Conservation (phyloP, 2,329 filamentous ascomycete species). For the Verticillium nonalfalfae region DNA sequence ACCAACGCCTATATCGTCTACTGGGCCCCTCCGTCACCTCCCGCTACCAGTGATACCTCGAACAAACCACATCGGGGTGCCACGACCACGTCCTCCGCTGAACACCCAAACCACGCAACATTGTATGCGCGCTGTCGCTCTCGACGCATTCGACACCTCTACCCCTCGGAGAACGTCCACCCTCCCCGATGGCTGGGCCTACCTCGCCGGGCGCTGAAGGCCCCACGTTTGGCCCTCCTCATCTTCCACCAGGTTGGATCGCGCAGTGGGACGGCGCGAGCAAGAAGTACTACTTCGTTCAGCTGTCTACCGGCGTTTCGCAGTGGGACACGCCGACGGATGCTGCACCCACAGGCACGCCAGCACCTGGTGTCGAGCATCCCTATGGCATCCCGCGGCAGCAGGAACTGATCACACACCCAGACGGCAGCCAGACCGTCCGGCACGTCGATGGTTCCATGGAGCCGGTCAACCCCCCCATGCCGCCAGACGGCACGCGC, state of each 20-base stretch:
- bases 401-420: constrained; percentile 52
- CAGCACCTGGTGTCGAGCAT: constrained; percentile 48
- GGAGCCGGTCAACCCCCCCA: constrained; percentile 47
- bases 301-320: constrained; percentile 64
- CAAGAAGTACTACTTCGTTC: constrained; percentile 65
- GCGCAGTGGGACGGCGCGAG: constrained; percentile 61
- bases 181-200: constrained; percentile 45
- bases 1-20: not conserved
- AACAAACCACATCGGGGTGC: not conserved
- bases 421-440: constrained; percentile 56
- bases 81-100: not conserved
- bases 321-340: constrained; percentile 69
- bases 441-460: constrained; percentile 54
- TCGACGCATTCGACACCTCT: not conserved
- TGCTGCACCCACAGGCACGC: constrained; percentile 56
- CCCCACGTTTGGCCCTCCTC: constrained; percentile 53
- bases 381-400: constrained; percentile 54
- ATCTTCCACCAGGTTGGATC: constrained; percentile 60
- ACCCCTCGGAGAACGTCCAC: not conserved
- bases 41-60: not conserved
- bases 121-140: not conserved
- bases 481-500: constrained; percentile 42
- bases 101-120: not conserved
- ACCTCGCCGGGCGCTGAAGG: constrained; percentile 52
- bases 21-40: not conserved